A percentile compares a stretch with the other conserved stretches of the same genome.
phyloP scores from a whole-genome alignment of 306 rosid genomes.

The Quercus glauca region DNA sequence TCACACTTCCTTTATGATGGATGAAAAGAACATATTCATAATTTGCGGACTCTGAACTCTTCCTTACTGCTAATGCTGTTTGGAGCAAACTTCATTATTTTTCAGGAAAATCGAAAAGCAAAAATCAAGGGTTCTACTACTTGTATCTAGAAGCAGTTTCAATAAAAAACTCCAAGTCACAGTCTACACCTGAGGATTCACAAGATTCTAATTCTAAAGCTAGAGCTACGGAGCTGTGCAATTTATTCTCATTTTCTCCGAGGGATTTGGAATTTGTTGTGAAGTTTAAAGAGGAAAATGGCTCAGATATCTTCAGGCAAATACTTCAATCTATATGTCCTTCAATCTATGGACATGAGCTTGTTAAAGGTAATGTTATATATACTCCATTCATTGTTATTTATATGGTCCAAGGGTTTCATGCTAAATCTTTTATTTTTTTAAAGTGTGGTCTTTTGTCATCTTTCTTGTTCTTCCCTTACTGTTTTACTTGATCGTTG shows the following conservation, averaged over 20 bases:
- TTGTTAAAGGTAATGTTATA: conserved; percentile 73
- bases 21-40: neutral
- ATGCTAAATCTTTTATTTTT: neutral
- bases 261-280: conserved; percentile 89
- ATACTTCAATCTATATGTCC: conserved; percentile 92
- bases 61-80: conserved; percentile 18
- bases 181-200: conserved; percentile 49
- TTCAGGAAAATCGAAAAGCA: conserved; percentile 82
- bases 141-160: conserved; percentile 90
- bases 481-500: too few species aligned
- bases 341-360: conserved; percentile 95
- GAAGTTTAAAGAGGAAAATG: conserved; percentile 65
- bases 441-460: too few species aligned
- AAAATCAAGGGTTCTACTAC: conserved; percentile 89
- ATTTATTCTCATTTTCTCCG: conserved; percentile 74
- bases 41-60: conserved; percentile 15
- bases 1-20: neutral
- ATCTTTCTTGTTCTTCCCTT: too few species aligned
- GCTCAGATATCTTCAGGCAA: conserved; percentile 83
- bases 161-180: conserved; percentile 77
- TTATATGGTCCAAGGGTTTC: conserved; percentile 13
- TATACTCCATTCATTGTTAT: neutral
- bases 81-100: conserved; percentile 17
- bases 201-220: conserved; percentile 61
- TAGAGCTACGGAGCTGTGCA: conserved; percentile 62